Conservation (phyloP, 1,284 basidiomycete species). For the Stereum hirsutum region DNA sequence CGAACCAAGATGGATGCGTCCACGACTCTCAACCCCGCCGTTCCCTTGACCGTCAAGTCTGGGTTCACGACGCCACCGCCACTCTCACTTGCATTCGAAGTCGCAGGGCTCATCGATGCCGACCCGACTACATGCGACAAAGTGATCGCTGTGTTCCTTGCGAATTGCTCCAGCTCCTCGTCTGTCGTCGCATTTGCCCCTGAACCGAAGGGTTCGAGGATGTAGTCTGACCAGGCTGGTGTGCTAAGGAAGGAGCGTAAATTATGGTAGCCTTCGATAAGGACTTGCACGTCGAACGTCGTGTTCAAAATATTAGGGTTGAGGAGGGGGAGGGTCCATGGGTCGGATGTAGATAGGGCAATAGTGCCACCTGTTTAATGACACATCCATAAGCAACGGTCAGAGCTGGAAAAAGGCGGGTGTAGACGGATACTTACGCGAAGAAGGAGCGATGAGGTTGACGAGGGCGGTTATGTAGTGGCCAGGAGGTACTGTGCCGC, state of each 20-base stretch:
- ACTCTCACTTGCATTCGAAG: too few species aligned
- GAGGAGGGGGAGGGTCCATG: slow-evolving; percentile 17
- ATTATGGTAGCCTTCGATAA: too few species aligned
- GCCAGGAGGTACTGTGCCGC: too few species aligned
- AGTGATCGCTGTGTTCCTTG: too few species aligned
- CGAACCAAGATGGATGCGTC: slow-evolving; percentile 20
- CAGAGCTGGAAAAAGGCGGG: too few species aligned
- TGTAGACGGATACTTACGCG: too few species aligned
- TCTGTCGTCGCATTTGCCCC: slow-evolving; percentile 17
- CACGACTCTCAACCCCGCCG: slow-evolving; percentile 16
- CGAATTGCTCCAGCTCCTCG: slow-evolving; percentile 8
- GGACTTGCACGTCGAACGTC: slow-evolving; percentile 9
- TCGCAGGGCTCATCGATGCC: too few species aligned
- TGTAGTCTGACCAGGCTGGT: slow-evolving; percentile 13
- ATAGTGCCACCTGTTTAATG: slow-evolving; percentile 15
- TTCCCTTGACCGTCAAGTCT: slow-evolving; percentile 17
- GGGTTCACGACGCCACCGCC: slow-evolving; percentile 18
- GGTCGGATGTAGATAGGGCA: slow-evolving; percentile 12
- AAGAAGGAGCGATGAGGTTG: too few species aligned
- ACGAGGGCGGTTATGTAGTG: too few species aligned
- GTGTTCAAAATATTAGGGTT: slow-evolving; percentile 18
- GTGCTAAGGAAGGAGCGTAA: slow-evolving; percentile 13
- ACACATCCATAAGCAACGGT: too few species aligned
- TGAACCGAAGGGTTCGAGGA: slow-evolving; percentile 12
- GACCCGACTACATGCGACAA: too few species aligned